Evolutionary conservation across 495 filamentous ascomycete genomes (phyloP).

Genomic region (Aspergillus nanangensis): DNA sequence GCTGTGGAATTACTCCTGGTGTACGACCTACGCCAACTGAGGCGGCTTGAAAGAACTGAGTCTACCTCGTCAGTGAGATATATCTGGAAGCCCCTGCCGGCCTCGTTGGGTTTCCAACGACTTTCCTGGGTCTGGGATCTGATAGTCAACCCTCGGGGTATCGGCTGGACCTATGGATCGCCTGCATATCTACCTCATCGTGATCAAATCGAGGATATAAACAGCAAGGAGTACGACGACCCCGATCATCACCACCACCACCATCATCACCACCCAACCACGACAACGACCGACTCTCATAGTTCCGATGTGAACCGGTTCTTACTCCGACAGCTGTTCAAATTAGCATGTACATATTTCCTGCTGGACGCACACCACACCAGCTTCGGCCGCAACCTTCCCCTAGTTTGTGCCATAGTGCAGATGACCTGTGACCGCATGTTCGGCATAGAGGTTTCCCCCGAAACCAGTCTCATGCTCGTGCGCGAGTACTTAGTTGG

Average conservation of each 20-base stretch:
- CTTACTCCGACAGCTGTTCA: neutral
- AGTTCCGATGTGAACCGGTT: neutral
- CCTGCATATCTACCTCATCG: constrained; percentile 9
- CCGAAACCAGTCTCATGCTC: constrained; percentile 4
- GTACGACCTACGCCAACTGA: constrained; percentile 5
- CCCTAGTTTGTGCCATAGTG: constrained; percentile 4
- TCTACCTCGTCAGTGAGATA: constrained; percentile 4
- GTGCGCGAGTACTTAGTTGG: constrained; percentile 7
- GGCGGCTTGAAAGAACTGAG: constrained; percentile 3
- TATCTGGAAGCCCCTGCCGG: constrained; percentile 11
- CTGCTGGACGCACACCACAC: constrained; percentile 12
- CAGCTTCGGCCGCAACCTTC: constrained; percentile 5
- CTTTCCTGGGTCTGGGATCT: constrained; percentile 11
- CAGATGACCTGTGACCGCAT: neutral
- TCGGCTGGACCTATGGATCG: constrained; percentile 17
- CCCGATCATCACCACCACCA: neutral
- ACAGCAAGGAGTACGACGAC: too few relatives aligned
- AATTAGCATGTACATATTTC: constrained; percentile 6
- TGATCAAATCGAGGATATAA: neutral
- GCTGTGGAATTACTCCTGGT: constrained; percentile 14
- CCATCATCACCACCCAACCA: neutral
- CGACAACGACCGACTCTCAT: neutral
- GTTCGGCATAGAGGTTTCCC: neutral
- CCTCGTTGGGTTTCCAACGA: constrained; percentile 3
- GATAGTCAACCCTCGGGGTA: constrained; percentile 12